phyloP scores from a whole-genome alignment of 176 grass and related monocot species.

The Ampelocalamus luodianensis region DNA sequence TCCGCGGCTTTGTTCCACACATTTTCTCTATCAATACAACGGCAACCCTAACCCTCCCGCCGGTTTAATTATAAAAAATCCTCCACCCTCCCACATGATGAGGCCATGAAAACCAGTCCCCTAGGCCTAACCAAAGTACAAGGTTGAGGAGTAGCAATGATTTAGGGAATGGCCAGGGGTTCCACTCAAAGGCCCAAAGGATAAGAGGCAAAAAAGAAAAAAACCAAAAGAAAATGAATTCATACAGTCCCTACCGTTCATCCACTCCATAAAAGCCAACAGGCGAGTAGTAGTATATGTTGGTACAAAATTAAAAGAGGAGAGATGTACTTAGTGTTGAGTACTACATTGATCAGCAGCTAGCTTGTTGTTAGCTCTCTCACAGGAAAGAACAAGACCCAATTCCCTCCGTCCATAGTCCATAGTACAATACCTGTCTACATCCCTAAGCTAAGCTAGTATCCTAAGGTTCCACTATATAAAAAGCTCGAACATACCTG shows the following conservation, averaged over 20 bases:
- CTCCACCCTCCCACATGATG: conserved; percentile 28
- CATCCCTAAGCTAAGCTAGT: conserved; percentile 26
- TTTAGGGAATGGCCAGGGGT: conserved; percentile 28
- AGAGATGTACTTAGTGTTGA: not conserved
- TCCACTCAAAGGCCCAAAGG: conserved; percentile 26
- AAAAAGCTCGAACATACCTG: conserved; percentile 48
- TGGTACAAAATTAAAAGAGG: not conserved
- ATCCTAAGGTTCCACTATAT: conserved; percentile 44
- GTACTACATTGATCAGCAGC: not conserved
- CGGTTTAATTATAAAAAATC: not conserved
- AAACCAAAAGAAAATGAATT: not conserved
- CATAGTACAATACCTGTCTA: conserved; percentile 34
- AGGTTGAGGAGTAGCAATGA: conserved; percentile 40
- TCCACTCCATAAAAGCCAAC: not conserved
- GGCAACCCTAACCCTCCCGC: no score
- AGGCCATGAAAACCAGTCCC: conserved; percentile 42
- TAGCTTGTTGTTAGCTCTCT: not conserved
- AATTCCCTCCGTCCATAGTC: not conserved
- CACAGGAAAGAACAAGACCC: conserved; percentile 37
- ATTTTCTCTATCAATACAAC: no score
- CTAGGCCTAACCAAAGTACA: conserved; percentile 48
- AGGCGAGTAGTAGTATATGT: not conserved
- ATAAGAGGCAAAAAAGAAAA: conserved; percentile 1
- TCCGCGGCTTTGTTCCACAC: no score
- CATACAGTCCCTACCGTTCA: not conserved